Percentiles rank a stretch among this genome's conserved stretches.
Conservation (phyloP, 1,284 basidiomycete species). For the Cryptococcus depauperatus region DNA sequence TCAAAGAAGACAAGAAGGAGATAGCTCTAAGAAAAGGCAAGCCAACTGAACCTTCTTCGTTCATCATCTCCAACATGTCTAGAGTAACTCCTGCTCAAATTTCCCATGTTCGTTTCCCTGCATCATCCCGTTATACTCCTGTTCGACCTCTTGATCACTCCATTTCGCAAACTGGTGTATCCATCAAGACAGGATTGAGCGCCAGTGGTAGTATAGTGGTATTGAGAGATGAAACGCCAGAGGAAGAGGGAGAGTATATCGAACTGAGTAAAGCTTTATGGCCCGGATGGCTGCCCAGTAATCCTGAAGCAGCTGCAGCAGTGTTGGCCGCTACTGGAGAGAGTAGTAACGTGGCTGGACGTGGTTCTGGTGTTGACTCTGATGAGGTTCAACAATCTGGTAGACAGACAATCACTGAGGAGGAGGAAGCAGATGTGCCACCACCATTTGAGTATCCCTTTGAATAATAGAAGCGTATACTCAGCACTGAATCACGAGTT, state of each 20-base stretch:
- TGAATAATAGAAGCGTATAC: slow-evolving; percentile 25
- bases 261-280: slow-evolving; percentile 51
- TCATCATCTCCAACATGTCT: slow-evolving; percentile 78
- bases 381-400: slow-evolving; percentile 41
- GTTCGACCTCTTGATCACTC: slow-evolving; percentile 61
- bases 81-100: slow-evolving; percentile 88
- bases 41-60: slow-evolving; percentile 66
- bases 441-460: slow-evolving; percentile 47
- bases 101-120: slow-evolving; percentile 68
- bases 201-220: slow-evolving; percentile 78
- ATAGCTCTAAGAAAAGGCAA: slow-evolving; percentile 52
- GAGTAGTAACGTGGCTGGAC: slow-evolving; percentile 17
- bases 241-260: slow-evolving; percentile 58
- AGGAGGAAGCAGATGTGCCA: slow-evolving; percentile 69
- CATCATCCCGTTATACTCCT: slow-evolving; percentile 75
- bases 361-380: slow-evolving; percentile 22
- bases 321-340: slow-evolving; percentile 31
- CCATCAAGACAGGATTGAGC: slow-evolving; percentile 50
- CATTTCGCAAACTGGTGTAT: slow-evolving; percentile 3
- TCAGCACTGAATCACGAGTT: too few species aligned
- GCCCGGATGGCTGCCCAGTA: slow-evolving; percentile 43
- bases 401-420: slow-evolving; percentile 57
- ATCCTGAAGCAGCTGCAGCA: slow-evolving; percentile 21
- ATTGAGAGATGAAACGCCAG: slow-evolving; percentile 59
- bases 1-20: slow-evolving; percentile 42